phyloP scores from a whole-genome alignment of 768 basidiomycete species.

The Lactifluus echinatus region DNA sequence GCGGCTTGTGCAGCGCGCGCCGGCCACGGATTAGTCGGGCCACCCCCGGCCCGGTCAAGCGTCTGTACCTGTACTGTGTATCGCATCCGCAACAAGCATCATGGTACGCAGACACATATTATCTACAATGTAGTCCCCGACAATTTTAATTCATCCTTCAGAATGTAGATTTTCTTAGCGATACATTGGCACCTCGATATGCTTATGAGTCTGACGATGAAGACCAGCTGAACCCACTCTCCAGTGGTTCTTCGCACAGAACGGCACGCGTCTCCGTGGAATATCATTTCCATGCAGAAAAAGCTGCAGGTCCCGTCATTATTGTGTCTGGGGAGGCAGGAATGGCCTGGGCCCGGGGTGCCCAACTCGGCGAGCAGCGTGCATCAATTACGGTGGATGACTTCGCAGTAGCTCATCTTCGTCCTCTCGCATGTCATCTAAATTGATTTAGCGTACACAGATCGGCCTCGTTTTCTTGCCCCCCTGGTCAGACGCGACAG shows the following conservation, averaged over 20 bases:
- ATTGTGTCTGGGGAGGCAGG: slow-evolving; percentile 21
- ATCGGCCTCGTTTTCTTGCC: slow-evolving; percentile 20
- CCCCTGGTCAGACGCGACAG: slow-evolving; percentile 17
- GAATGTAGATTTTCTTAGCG: slow-evolving; percentile 21
- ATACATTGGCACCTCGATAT: slow-evolving; percentile 23
- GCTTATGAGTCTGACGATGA: slow-evolving; percentile 25
- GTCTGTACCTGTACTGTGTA: too few relatives aligned
- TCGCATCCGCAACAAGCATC: too few relatives aligned
- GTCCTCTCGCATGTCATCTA: not conserved
- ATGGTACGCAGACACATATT: not conserved
- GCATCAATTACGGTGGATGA: slow-evolving; percentile 15
- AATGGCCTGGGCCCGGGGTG: slow-evolving; percentile 20
- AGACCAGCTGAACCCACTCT: slow-evolving; percentile 23
- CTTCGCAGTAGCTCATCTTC: slow-evolving; percentile 4
- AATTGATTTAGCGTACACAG: slow-evolving; percentile 5
- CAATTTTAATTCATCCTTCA: not conserved
- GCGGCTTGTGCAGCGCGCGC: too few relatives aligned
- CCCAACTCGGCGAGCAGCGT: slow-evolving; percentile 19
- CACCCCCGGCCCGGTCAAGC: too few relatives aligned
- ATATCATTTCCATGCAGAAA: not conserved
- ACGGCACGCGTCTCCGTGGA: not conserved
- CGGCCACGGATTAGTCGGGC: too few relatives aligned
- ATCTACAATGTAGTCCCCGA: not conserved
- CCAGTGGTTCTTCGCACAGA: not conserved
- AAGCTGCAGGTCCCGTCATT: slow-evolving; percentile 2